Evolutionary conservation across 2,329 filamentous ascomycete genomes (phyloP), one percentile per base, ranked within the genome.

Genomic region (Domatiomyces catenatus): DNA sequence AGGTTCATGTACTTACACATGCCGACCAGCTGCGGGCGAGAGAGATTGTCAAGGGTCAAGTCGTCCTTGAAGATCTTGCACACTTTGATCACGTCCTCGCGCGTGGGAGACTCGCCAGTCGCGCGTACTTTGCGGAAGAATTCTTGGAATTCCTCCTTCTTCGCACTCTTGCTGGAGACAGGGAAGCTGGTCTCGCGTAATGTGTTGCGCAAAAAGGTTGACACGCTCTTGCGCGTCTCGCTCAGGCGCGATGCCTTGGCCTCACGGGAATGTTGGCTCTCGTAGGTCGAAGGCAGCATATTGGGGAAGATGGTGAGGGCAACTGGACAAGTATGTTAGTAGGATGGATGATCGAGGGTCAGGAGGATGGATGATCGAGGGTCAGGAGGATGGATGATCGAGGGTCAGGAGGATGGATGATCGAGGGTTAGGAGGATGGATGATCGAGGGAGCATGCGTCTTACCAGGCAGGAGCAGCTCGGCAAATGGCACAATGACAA

Each of bases 31-130:
- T 98, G 92, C 15, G 92, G 92, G 56, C 92, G 79, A 17, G 89
- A 95, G 58, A 98, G 72, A 70, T 98, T 98, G 79, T 98, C 92
- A 28, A 98, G 76, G 0, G 92, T 98, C 61, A 98, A 66, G 67
- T 98, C 92, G 65, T 98, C 92, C 67, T 92, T 93, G 79, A 98
- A 98, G 57, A 94, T 84, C 75, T 95, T 93, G 80, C 92, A 96
- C 56, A 98, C 90, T 70, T 92, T 94, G 74, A 98, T 94, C 56
- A 98, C 87, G 64, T 98, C 92, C 58, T 89, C 78, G 49, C 81
- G 78, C 3, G 86, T 92, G 1, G 92, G 92, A 45, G 83, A 76
- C 71, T 96, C 90, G 56, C 90, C 92, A 1, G 90, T 95, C 17
- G 86, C 81, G 49, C 92, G 77, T 55, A 96, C 79, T 74, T 98